Base-by-base conservation (phyloP, 2,329 filamentous ascomycete genomes). In the Colletotrichum echinochloae region DNA sequence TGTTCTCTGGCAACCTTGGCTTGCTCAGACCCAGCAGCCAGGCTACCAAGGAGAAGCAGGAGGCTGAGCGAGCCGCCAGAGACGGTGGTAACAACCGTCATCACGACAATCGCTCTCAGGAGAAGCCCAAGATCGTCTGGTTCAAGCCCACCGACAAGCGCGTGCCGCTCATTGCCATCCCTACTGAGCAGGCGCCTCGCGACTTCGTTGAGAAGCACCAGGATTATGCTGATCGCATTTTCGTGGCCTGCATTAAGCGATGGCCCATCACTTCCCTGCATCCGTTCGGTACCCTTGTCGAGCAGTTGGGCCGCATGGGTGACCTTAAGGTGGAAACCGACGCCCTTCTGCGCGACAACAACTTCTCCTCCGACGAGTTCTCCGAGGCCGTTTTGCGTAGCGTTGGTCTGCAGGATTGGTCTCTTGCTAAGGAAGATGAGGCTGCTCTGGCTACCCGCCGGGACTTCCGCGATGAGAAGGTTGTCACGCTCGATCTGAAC, bases 191-290 rank as follows among this genome's bases (percentile, higher is more conserved):
- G 83, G 96, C 96, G 11, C 96, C 96, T 26, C 92, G 94, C 44
- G 96, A 98, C 83, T 99, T 99, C 77, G 96, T 99, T 35, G 96
- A 99, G 85, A 97, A 96, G 82, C 96, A 99, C 81, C 94, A 97
- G 81, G 94, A 98, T 37, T 99, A 98, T 77, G 94, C 95, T 67
- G 97, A 97, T 83, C 92, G 94, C 77, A 99, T 99, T 77, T 99
- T 99, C 75, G 96, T 99, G 75, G 96, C 96, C 57, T 98, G 95
- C 84, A 99, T 99, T 83, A 99, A 99, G 88, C 91, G 96, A 78
- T 99, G 96, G 96, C 96, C 96, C 73, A 99, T 99, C 78, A 99
- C 96, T 35, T 99, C 96, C n/a, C 90, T 99, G 66, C 96, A 99
- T 83, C 96, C 96, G 39, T 99, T 99, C 77, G 96, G 96, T 79